Evolutionary conservation across 768 basidiomycete genomes (phyloP).

Genomic region (Pleurotus citrinopileatus): DNA sequence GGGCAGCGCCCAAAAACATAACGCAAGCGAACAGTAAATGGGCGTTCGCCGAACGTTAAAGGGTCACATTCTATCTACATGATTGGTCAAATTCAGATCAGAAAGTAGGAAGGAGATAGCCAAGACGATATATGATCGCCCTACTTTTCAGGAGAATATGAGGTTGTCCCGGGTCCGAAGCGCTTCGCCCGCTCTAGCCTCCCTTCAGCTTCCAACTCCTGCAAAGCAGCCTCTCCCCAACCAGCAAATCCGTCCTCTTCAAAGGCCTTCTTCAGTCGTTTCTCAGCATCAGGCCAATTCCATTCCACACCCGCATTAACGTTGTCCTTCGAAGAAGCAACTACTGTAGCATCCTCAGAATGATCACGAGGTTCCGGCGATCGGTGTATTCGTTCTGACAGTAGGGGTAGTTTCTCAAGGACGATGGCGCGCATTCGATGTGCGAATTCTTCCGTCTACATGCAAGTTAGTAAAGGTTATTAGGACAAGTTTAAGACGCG

Average conservation of each 20-base stretch:
- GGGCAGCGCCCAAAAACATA: too few relatives aligned
- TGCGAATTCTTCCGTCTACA: conserved; percentile 58
- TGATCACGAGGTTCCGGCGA: conserved; percentile 31
- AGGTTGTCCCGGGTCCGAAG: not conserved
- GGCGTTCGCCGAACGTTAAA: too few relatives aligned
- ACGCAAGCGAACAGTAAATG: too few relatives aligned
- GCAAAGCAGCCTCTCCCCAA: conserved; percentile 51
- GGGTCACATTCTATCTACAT: too few relatives aligned
- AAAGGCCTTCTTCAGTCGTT: conserved; percentile 52
- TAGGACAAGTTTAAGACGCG: conserved; percentile 8
- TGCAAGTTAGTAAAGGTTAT: not conserved
- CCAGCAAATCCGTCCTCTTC: conserved; percentile 54
- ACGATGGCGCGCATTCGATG: conserved; percentile 51
- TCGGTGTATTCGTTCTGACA: conserved; percentile 53
- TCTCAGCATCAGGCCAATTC: conserved; percentile 52
- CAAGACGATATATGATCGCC: too few relatives aligned
- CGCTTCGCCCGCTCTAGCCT: conserved; percentile 42
- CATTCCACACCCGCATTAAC: conserved; percentile 31
- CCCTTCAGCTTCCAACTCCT: conserved; percentile 59
- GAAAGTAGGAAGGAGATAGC: too few relatives aligned
- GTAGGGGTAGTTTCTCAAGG: conserved; percentile 41
- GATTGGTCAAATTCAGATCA: too few relatives aligned
- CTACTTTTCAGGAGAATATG: too few relatives aligned
- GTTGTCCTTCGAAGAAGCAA: not conserved
- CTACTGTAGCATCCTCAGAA: conserved; percentile 12